A percentile compares a stretch with the other conserved stretches of the same genome.
Conservation (phyloP, 768 basidiomycete species). For the Boletus pseudopeckii region DNA sequence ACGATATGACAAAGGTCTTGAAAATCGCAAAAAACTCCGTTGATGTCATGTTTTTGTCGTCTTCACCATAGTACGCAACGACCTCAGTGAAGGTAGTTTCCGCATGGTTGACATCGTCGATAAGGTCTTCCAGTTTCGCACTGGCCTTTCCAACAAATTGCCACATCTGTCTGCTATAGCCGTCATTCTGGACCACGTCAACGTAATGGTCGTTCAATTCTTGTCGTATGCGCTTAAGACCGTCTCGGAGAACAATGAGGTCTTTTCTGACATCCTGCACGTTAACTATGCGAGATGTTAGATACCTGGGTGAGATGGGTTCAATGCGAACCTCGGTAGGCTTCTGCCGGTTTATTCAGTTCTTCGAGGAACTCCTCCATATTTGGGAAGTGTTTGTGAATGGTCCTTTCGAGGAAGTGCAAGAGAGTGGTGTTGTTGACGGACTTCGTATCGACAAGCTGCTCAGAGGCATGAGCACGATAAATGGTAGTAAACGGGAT, state of each 20-base stretch:
- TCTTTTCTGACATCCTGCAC: slow-evolving; percentile 81
- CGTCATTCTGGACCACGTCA: slow-evolving; percentile 65
- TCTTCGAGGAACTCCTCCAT: slow-evolving; percentile 90
- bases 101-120: slow-evolving; percentile 84
- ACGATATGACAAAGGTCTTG: slow-evolving; percentile 95
- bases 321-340: slow-evolving; percentile 73
- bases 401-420: slow-evolving; percentile 89
- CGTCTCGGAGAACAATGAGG: slow-evolving; percentile 66
- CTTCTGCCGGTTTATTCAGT: slow-evolving; percentile 84
- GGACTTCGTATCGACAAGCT: slow-evolving; percentile 98
- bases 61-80: slow-evolving; percentile 90
- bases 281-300: slow-evolving; percentile 57
- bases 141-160: slow-evolving; percentile 76
- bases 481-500: background rate
- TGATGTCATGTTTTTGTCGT: slow-evolving; percentile 80
- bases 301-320: background rate
- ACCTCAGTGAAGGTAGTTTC: slow-evolving; percentile 83
- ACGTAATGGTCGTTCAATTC: slow-evolving; percentile 80
- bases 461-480: slow-evolving; percentile 3
- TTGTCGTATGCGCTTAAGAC: slow-evolving; percentile 73
- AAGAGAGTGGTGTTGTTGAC: slow-evolving; percentile 90
- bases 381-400: slow-evolving; percentile 80
- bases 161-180: slow-evolving; percentile 91
- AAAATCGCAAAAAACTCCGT: slow-evolving; percentile 96
- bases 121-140: slow-evolving; percentile 73